Percentiles rank a stretch among this genome's conserved stretches.
phyloP scores from a whole-genome alignment of 2,329 filamentous ascomycete genomes.

The Trichoderma aggressivum region DNA sequence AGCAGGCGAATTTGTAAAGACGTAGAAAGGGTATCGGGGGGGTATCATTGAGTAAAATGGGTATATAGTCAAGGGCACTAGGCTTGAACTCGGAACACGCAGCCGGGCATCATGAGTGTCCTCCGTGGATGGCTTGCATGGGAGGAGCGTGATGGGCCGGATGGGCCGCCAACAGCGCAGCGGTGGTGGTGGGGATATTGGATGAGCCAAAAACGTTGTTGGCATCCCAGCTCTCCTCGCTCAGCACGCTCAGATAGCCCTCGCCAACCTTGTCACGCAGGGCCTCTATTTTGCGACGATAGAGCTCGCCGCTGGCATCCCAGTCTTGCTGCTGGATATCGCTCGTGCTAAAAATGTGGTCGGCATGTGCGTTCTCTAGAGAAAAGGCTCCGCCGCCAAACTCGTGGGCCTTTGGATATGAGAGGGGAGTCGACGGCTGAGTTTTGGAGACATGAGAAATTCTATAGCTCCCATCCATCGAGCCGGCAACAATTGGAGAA shows the following conservation, averaged over 20 bases:
- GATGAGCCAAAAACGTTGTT: conserved; percentile 27
- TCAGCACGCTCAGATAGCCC: conserved; percentile 81
- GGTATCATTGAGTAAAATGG: conserved; percentile 31
- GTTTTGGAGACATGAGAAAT: conserved; percentile 43
- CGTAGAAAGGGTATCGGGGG: conserved; percentile 20
- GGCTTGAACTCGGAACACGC: background rate
- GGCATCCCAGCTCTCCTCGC: conserved; percentile 67
- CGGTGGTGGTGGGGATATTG: conserved; percentile 27
- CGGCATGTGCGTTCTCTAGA: background rate
- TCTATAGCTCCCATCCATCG: conserved; percentile 38
- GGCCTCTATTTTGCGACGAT: conserved; percentile 83
- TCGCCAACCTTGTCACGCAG: conserved; percentile 81
- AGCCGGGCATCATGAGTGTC: conserved; percentile 43
- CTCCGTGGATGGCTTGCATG: conserved; percentile 51
- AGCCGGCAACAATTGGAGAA: conserved; percentile 25
- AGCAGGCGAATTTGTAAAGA: background rate
- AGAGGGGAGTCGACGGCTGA: conserved; percentile 31
- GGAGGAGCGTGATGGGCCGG: conserved; percentile 31
- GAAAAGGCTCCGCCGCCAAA: conserved; percentile 23
- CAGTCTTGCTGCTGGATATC: conserved; percentile 47
- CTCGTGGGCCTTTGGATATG: conserved; percentile 34
- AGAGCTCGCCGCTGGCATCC: conserved; percentile 70
- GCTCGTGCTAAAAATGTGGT: background rate
- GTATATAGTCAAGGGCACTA: background rate
- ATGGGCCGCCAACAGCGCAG: conserved; percentile 32